Conservation (phyloP, 225 moss, liverwort and hornwort species). For the Physcomitrium patens region DNA sequence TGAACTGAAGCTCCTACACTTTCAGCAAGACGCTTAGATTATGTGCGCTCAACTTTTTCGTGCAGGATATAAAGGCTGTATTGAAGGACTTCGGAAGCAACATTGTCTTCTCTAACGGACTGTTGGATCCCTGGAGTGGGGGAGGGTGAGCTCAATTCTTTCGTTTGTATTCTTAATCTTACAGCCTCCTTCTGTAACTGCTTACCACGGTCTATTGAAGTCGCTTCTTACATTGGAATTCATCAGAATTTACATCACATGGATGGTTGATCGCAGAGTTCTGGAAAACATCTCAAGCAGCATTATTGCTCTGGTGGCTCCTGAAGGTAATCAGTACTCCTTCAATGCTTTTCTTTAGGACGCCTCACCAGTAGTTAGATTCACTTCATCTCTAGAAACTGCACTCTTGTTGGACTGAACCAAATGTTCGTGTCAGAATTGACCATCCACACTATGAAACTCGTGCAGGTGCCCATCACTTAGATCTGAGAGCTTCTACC, state of each 20-base stretch:
- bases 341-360: conserved; percentile 10
- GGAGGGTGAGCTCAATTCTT: conserved; percentile 63
- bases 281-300: conserved; percentile 80
- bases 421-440: too few relatives aligned
- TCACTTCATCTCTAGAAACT: background rate
- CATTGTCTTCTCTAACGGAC: conserved; percentile 90
- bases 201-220: conserved; percentile 6
- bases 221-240: background rate
- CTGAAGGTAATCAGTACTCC: conserved; percentile 50
- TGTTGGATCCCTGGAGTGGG: conserved; percentile 98
- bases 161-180: background rate
- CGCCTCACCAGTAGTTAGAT: background rate
- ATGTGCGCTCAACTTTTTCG: conserved; percentile 7
- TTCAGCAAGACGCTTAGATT: background rate
- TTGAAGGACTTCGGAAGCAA: conserved; percentile 92
- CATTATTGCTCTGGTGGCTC: conserved; percentile 77
- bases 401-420: too few relatives aligned
- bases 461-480: conserved; percentile 81
- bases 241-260: conserved; percentile 15
- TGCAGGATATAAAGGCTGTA: conserved; percentile 66
- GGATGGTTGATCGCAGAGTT: conserved; percentile 51
- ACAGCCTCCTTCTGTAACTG: conserved; percentile 1
- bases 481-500: conserved; percentile 74
- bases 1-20: background rate
- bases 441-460: background rate